These are phyloP conservation scores for Salvia hispanica DNA, from an alignment of 257 asterid genomes.

Conservation along the genomic window DNA sequence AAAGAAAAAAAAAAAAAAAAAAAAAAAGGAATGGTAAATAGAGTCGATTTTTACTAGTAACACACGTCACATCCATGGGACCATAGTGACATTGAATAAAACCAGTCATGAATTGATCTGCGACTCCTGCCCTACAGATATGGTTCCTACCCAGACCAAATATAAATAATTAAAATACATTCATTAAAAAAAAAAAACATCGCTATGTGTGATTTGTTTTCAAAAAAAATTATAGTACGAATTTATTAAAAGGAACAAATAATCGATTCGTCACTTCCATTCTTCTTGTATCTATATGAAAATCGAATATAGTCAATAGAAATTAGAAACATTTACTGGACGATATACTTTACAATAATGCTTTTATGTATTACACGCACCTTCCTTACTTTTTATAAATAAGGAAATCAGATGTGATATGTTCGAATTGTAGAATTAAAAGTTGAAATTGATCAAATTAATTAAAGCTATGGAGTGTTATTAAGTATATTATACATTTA, in stretches of 20 bases:
- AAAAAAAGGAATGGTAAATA: too few relatives aligned
- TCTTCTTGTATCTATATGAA: neutral
- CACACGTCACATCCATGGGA: neutral
- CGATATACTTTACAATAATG: neutral
- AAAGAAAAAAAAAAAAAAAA: too few relatives aligned
- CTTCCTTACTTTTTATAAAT: too few relatives aligned
- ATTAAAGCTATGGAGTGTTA: too few relatives aligned
- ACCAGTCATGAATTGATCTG: neutral
- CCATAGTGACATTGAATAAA: constrained; percentile 25
- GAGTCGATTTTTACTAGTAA: too few relatives aligned
- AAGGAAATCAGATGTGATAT: too few relatives aligned
- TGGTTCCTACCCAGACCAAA: neutral
- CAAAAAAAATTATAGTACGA: neutral
- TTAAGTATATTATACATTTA: too few relatives aligned
- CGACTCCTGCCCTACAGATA: too few relatives aligned
- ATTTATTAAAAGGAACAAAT: neutral
- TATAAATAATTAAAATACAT: neutral
- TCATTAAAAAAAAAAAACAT: neutral
- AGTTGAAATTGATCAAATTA: too few relatives aligned
- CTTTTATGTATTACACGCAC: neutral
- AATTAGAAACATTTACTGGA: neutral
- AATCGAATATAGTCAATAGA: too few relatives aligned
- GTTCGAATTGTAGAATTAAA: too few relatives aligned
- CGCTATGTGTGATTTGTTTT: neutral
- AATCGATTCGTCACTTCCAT: neutral